phyloP scores from a whole-genome alignment of 73 alveolate species.

The Uronychia binucleata region DNA sequence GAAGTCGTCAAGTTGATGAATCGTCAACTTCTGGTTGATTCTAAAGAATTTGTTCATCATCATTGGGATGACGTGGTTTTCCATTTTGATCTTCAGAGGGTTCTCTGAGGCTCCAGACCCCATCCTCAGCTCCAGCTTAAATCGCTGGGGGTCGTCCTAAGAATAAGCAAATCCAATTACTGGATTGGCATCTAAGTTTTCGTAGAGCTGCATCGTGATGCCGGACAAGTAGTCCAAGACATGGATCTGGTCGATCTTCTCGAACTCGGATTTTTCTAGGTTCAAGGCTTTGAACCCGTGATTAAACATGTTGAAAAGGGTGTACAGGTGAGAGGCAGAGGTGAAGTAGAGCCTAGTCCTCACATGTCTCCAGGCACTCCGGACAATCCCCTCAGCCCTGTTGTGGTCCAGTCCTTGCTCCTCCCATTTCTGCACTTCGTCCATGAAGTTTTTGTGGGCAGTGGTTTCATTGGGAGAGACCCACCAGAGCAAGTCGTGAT shows the following conservation, averaged over 20 bases:
- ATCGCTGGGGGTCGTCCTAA: slow-evolving; percentile 71
- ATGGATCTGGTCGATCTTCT: slow-evolving; percentile 55
- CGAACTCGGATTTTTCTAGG: slow-evolving; percentile 40
- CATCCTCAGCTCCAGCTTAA: slow-evolving; percentile 72
- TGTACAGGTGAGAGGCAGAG: slow-evolving; percentile 89
- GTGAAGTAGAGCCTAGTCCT: slow-evolving; percentile 92
- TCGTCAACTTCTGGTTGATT: slow-evolving; percentile 36
- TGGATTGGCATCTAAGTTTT: slow-evolving; percentile 65
- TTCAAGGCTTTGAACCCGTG: slow-evolving; percentile 60
- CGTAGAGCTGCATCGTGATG: slow-evolving; percentile 72
- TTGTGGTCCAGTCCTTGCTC: slow-evolving; percentile 75
- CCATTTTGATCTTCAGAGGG: background rate
- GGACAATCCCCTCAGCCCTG: slow-evolving; percentile 73
- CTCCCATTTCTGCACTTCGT: slow-evolving; percentile 73
- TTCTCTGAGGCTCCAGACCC: slow-evolving; percentile 37
- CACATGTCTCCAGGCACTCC: slow-evolving; percentile 91
- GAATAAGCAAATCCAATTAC: background rate
- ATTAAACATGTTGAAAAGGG: slow-evolving; percentile 74
- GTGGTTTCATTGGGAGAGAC: slow-evolving; percentile 46
- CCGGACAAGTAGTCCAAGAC: slow-evolving; percentile 79
- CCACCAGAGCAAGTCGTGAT: slow-evolving; percentile 87
- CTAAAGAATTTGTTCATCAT: slow-evolving; percentile 20
- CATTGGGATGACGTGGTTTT: slow-evolving; percentile 41
- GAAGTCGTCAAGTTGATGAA: slow-evolving; percentile 38
- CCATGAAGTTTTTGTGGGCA: slow-evolving; percentile 56